Base-by-base conservation (phyloP, 2,329 filamentous ascomycete species). In the Epichloe coenophiala region DNA sequence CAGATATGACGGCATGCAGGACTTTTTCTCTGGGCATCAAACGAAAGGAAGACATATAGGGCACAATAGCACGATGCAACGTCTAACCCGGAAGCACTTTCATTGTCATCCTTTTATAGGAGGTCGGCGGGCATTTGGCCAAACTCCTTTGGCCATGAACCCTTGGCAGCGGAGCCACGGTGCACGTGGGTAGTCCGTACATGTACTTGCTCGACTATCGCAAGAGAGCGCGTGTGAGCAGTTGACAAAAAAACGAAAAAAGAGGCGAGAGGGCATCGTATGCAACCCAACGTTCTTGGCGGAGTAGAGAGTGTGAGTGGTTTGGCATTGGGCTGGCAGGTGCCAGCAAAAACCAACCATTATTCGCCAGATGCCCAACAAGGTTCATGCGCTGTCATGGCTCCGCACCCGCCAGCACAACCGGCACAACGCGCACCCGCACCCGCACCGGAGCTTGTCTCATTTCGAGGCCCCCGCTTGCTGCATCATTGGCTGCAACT, bases 141-240 rank as follows among this genome's bases (percentile, higher is more conserved):
- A 21, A 21, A 21, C n/a, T n/a, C n/a, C n/a, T 21, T 21, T 21
- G 21, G 21, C 48, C 12, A 23, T 40, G 33, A 17, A 35, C 36
- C 31, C 12, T 40, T 19, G 41, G 57, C 56, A 63, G 54, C 55
- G 59, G 60, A 61, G 63, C 63, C 63, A 65, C 63, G 63, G 64
- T 64, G 63, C 63, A 65, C 57, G 52, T 51, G 55, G 38, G 8
- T 19, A 40, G 52, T 51, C 55, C n/a, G 8, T 19, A n/a, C n/a
- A n/a, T n/a, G n/a, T n/a, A 40, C 17, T 15, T 37, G 36, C 12
- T 37, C 15, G 36, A 41, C 39, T 8, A 8, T 27, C 27, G 27
- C 39, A 41, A 19, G 19, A 15, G 19, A 41, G 4, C 3, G 7
- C n/a, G 19, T 19, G 17, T 33, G 17, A 40, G 17, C 5, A n/a